Conservation (phyloP, 2,329 filamentous ascomycete species). For the Ophiosphaerella herpotricha region DNA sequence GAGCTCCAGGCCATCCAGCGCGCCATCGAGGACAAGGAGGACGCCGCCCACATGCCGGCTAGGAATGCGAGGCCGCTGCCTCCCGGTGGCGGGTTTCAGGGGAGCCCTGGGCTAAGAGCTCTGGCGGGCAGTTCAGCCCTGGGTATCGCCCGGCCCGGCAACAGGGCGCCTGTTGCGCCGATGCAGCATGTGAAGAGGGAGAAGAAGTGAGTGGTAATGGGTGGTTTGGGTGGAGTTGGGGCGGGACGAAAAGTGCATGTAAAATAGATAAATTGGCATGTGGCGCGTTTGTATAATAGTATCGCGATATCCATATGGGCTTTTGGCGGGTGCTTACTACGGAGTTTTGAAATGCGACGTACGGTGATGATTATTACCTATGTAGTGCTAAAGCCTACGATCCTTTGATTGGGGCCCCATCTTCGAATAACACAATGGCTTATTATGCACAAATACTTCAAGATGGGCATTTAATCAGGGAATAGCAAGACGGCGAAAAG, state of each 20-base stretch:
- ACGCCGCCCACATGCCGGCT: not conserved
- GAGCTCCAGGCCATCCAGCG: conserved; percentile 1
- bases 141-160: conserved; percentile 14
- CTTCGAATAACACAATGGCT: no score
- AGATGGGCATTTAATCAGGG: no score
- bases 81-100: not conserved
- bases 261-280: not conserved
- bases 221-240: not conserved
- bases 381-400: no score
- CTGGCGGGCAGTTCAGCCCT: conserved; percentile 18
- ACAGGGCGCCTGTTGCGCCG: conserved; percentile 24
- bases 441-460: no score
- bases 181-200: conserved; percentile 23
- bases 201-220: not conserved
- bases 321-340: no score
- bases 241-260: not conserved
- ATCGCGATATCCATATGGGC: no score
- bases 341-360: no score
- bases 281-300: no score
- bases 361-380: no score
- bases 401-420: no score
- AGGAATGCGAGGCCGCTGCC: not conserved
- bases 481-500: no score
- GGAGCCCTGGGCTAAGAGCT: not conserved
- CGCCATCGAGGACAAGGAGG: not conserved